phyloP scores from a whole-genome alignment of 164 flowering plant species.

The Umbilicus rupestris region DNA sequence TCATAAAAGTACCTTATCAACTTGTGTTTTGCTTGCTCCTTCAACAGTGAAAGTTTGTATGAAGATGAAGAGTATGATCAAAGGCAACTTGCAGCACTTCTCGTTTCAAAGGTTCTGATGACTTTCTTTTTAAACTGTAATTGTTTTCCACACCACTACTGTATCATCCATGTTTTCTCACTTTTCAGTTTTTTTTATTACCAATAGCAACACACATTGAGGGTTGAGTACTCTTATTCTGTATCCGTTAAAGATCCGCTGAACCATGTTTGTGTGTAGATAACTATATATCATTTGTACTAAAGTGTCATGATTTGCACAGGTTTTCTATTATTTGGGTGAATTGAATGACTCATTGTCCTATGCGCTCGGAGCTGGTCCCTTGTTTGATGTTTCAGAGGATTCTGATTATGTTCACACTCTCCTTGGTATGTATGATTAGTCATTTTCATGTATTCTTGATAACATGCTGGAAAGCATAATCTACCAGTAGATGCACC shows the following conservation, averaged over 20 bases:
- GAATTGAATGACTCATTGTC: conserved; percentile 80
- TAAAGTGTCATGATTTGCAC: conserved; percentile 5
- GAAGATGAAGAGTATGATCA: conserved; percentile 68
- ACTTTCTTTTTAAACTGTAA: not conserved
- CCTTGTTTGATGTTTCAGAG: conserved; percentile 84
- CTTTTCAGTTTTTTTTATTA: not conserved
- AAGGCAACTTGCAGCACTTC: conserved; percentile 58
- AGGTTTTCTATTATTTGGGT: conserved; percentile 86
- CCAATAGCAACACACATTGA: not conserved
- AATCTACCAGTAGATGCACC: too few species aligned
- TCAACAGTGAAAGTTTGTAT: conserved; percentile 41
- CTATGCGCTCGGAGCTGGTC: conserved; percentile 92
- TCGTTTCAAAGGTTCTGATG: conserved; percentile 55
- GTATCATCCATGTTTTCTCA: too few species aligned
- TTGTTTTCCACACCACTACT: too few species aligned
- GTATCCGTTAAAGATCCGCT: too few species aligned
- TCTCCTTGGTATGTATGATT: conserved; percentile 54
- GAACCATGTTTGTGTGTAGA: too few species aligned
- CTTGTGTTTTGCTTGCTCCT: too few species aligned
- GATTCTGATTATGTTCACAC: conserved; percentile 84
- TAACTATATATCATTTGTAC: conserved; percentile 1
- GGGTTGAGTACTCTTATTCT: not conserved
- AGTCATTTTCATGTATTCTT: too few species aligned
- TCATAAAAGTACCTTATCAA: too few species aligned
- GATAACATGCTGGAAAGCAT: too few species aligned